A percentile compares a stretch with the other conserved stretches of the same genome.
Evolutionary conservation across 768 basidiomycete species (phyloP).

Genomic region (Trametes cinnabarina): DNA sequence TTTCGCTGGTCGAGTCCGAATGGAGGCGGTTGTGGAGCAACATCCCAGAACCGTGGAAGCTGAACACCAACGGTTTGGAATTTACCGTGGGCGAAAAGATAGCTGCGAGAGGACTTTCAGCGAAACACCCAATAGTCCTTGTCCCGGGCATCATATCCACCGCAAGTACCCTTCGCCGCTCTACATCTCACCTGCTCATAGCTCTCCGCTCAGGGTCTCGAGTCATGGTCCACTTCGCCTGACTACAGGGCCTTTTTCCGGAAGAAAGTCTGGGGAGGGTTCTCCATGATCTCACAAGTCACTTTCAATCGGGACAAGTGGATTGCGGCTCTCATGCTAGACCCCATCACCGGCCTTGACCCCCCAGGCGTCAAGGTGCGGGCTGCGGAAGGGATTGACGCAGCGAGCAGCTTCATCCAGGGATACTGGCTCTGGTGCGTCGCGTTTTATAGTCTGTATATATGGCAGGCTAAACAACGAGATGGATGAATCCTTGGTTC

Average conservation of each 20-base stretch:
- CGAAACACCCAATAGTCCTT: slow-evolving; percentile 78
- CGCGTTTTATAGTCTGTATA: neutral
- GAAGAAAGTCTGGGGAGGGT: slow-evolving; percentile 80
- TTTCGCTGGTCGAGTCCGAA: slow-evolving; percentile 67
- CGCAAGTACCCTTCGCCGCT: slow-evolving; percentile 37
- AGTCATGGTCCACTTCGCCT: slow-evolving; percentile 89
- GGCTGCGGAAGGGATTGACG: slow-evolving; percentile 89
- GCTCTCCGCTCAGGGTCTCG: slow-evolving; percentile 60
- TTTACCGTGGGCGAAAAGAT: slow-evolving; percentile 74
- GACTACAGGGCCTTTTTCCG: slow-evolving; percentile 89
- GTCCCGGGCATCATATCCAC: slow-evolving; percentile 91
- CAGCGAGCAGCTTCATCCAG: slow-evolving; percentile 80
- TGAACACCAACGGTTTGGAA: slow-evolving; percentile 76
- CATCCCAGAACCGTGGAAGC: slow-evolving; percentile 81
- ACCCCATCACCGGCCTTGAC: slow-evolving; percentile 89
- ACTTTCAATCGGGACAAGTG: slow-evolving; percentile 85
- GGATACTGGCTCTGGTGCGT: slow-evolving; percentile 93
- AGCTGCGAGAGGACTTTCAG: slow-evolving; percentile 60
- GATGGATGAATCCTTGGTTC: neutral
- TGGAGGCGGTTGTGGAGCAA: slow-evolving; percentile 65
- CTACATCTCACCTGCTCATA: neutral
- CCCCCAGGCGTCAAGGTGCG: slow-evolving; percentile 82
- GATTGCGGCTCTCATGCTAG: slow-evolving; percentile 88
- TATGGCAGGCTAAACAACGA: neutral
- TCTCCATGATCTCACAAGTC: slow-evolving; percentile 80